Evolutionary conservation across 2,329 filamentous ascomycete genomes (phyloP).

Genomic region (Cladosporium sp.): DNA sequence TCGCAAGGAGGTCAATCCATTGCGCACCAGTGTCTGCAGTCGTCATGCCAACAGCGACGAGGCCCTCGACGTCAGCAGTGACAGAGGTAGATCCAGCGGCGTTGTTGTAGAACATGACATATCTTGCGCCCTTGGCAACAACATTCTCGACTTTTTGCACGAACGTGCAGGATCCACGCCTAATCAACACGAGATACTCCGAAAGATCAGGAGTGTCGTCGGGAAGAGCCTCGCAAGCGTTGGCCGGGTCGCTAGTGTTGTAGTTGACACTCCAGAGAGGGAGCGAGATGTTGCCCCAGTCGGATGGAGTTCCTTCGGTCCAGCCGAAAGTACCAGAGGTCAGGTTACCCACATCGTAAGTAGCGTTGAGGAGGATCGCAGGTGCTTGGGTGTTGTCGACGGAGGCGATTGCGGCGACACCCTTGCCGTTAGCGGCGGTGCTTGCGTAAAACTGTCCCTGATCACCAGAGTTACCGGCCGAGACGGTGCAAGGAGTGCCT

Average conservation of each 20-base stretch:
- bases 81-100: slow-evolving; percentile 17
- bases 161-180: slow-evolving; percentile 55
- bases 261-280: slow-evolving; percentile 38
- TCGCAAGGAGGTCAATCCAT: slow-evolving; percentile 17
- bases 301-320: slow-evolving; percentile 30
- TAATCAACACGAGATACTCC: slow-evolving; percentile 55
- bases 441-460: slow-evolving; percentile 45
- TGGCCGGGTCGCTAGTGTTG: slow-evolving; percentile 45
- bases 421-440: slow-evolving; percentile 38
- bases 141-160: slow-evolving; percentile 51
- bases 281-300: slow-evolving; percentile 32
- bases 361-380: slow-evolving; percentile 31
- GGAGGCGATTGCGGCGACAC: slow-evolving; percentile 44
- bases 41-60: slow-evolving; percentile 22
- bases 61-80: slow-evolving; percentile 16
- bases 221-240: slow-evolving; percentile 51
- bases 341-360: slow-evolving; percentile 28
- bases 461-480: slow-evolving; percentile 49
- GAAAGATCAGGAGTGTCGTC: slow-evolving; percentile 54
- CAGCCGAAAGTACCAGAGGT: slow-evolving; percentile 34
- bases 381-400: slow-evolving; percentile 36
- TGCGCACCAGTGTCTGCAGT: slow-evolving; percentile 23
- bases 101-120: slow-evolving; percentile 59
- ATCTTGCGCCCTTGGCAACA: slow-evolving; percentile 52
- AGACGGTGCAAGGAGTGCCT: slow-evolving; percentile 48